Base-by-base conservation (phyloP, 1,284 basidiomycete species). In the Ganoderma multipileum region DNA sequence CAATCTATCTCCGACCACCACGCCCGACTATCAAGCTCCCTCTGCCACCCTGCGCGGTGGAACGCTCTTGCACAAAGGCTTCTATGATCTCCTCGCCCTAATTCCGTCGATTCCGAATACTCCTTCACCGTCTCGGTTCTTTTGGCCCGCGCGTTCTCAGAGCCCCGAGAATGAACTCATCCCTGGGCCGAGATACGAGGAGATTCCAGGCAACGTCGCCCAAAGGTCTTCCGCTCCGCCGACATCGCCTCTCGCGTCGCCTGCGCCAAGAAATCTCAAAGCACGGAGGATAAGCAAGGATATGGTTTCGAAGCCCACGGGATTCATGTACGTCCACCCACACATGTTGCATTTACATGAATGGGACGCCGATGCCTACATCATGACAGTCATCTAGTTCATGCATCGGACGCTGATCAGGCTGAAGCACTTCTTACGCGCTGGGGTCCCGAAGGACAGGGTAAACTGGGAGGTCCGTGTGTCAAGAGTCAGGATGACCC, bases 401-500 rank as follows among this genome's bases (percentile, higher is more conserved):
- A 98, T 81, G 95, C 97, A 23, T 96, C 95, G 67, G 95, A 97
- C 80, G 94, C 91, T 28, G 95, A 96, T 81, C 95, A 98, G 79
- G 91, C 95, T 38, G 94, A 95, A 78, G 95, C 93, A 39, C 87
- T 98, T 68, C 88, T 98, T 64, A 91, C 89, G 73, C 86, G 95
- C 70, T 98, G 97, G 96, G 92, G 94, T 42, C 91, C 93, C 59
- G 96, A 98, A 80, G 93, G 95, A 42, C 83, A 96, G 76, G 95
- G 95, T 70, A 98, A 98, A 82, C 82, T 97, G 55, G 94, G 93
- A 83, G 93, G 95, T 95, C 42, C 52, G 63, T 68, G 41, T 65
- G 23, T 63, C 67, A 57, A 65, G 71, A 47, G 20, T n/a, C 36
- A 26, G 42, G 16, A 36, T 28, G 20, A 20, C 30, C 47, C 36